Percentiles rank a stretch among this genome's conserved stretches.
Conservation (phyloP, 257 asterid genomes). For the Buddleja alternifolia region DNA sequence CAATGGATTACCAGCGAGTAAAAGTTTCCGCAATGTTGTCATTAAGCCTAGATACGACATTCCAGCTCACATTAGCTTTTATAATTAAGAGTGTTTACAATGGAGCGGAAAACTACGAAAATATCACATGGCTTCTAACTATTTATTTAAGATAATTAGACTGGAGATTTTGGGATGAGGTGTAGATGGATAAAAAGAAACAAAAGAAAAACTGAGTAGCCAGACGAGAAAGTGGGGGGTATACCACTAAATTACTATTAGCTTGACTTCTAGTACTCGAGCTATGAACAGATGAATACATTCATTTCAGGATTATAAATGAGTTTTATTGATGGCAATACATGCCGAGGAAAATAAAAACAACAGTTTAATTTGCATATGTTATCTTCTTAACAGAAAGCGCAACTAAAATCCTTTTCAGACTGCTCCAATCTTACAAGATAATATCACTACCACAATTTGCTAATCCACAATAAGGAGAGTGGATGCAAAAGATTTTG, state of each 20-base stretch:
- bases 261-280: neutral
- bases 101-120: slow-evolving; percentile 12
- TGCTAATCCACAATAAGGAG: neutral
- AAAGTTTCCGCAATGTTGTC: slow-evolving; percentile 90
- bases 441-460: slow-evolving; percentile 16
- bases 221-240: slow-evolving; percentile 8
- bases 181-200: slow-evolving; percentile 2
- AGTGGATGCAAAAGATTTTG: slow-evolving; percentile 18
- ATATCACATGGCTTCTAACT: neutral
- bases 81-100: neutral
- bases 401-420: neutral
- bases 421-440: slow-evolving; percentile 16
- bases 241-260: neutral
- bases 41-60: slow-evolving; percentile 65
- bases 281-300: slow-evolving; percentile 6
- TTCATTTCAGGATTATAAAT: slow-evolving; percentile 4
- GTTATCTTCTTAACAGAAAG: neutral
- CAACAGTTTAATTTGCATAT: neutral
- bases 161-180: neutral
- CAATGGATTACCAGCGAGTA: slow-evolving; percentile 88
- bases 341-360: neutral
- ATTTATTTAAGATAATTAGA: neutral
- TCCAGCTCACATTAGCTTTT: slow-evolving; percentile 32
- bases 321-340: neutral
- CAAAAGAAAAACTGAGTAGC: slow-evolving; percentile 3